A percentile compares a stretch with the other conserved stretches of the same genome.
phyloP scores from a whole-genome alignment of 2,329 filamentous ascomycete genomes.

The Arthroderma uncinatum region DNA sequence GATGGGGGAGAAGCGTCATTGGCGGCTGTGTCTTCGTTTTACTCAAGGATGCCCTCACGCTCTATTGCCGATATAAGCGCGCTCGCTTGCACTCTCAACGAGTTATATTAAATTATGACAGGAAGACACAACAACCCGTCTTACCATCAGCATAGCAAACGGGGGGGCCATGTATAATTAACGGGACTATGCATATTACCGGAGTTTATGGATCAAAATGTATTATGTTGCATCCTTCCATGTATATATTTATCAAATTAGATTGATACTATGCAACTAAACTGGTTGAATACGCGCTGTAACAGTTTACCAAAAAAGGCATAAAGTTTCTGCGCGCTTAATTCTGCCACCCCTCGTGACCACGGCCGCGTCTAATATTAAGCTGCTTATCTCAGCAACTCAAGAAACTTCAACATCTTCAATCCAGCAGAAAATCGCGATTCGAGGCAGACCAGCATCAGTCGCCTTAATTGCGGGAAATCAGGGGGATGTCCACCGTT shows the following conservation, averaged over 20 bases:
- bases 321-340: neutral
- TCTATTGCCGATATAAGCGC: conserved; percentile 46
- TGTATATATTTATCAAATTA: neutral
- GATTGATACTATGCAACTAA: neutral
- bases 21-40: conserved; percentile 84
- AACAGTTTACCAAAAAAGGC: neutral
- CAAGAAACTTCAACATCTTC: neutral
- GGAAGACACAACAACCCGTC: conserved; percentile 28
- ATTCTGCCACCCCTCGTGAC: neutral
- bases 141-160: neutral
- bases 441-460: neutral
- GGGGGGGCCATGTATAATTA: neutral
- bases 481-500: neutral
- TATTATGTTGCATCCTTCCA: neutral
- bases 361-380: neutral
- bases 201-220: neutral
- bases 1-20: conserved; percentile 79
- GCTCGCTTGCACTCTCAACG: conserved; percentile 38
- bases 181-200: neutral
- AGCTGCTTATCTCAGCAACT: neutral
- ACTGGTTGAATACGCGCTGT: neutral
- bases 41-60: conserved; percentile 56
- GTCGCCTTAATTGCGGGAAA: neutral
- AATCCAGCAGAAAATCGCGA: neutral
- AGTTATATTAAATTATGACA: conserved; percentile 39